Evolutionary conservation across 768 basidiomycete genomes (phyloP).

Genomic region (Leccinum arenicola): DNA sequence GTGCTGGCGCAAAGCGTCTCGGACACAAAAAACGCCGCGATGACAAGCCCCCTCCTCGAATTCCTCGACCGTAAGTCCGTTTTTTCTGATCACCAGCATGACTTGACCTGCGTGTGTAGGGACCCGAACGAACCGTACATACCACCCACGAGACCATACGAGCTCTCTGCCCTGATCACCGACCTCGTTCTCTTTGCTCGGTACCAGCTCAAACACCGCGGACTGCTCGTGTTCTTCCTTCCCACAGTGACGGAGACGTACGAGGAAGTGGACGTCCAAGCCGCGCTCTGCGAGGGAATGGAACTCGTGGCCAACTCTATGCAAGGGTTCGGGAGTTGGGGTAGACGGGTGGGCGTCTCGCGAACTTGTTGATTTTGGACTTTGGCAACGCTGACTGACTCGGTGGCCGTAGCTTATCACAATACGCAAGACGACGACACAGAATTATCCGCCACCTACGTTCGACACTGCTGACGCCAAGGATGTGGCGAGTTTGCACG

Average conservation of each 20-base stretch:
- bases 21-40: conserved; percentile 57
- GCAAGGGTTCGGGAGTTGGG: conserved; percentile 96
- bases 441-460: conserved; percentile 48
- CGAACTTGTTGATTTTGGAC: neutral
- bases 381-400: conserved; percentile 1
- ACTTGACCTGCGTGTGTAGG: conserved; percentile 3
- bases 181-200: conserved; percentile 83
- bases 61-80: conserved; percentile 45
- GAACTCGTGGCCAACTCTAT: conserved; percentile 82
- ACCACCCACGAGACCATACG: conserved; percentile 90
- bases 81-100: neutral
- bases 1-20: conserved; percentile 82
- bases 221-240: conserved; percentile 93
- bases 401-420: conserved; percentile 75
- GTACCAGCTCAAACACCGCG: conserved; percentile 79
- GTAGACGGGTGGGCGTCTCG: conserved; percentile 64
- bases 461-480: conserved; percentile 40
- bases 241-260: conserved; percentile 92
- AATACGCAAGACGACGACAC: conserved; percentile 63
- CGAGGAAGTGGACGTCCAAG: conserved; percentile 78
- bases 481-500: conserved; percentile 31
- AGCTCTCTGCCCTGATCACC: conserved; percentile 74
- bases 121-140: conserved; percentile 67
- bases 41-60: conserved; percentile 27
- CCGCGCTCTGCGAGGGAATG: conserved; percentile 84